Evolutionary conservation across 1,284 basidiomycete genomes (phyloP).

Genomic region (Ganoderma boninense): DNA sequence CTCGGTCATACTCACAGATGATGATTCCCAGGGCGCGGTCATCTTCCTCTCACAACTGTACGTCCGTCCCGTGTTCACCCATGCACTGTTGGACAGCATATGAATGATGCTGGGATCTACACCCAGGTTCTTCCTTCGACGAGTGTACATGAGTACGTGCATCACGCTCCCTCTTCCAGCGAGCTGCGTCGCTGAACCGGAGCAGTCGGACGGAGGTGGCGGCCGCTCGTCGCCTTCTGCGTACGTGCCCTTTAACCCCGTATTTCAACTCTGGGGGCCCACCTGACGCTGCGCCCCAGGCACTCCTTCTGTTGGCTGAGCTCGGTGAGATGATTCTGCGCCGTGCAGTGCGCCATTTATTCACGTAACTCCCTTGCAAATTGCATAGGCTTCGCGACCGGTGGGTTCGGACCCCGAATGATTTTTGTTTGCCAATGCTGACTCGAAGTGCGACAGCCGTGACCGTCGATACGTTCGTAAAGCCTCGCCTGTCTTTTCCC

Average conservation of each 20-base stretch:
- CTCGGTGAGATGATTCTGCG: constrained; percentile 11
- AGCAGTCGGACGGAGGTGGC: constrained; percentile 21
- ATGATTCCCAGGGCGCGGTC: constrained; percentile 16
- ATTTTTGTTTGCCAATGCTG: not conserved
- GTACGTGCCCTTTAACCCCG: constrained; percentile 11
- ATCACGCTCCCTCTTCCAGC: too few relatives aligned
- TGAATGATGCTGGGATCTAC: not conserved
- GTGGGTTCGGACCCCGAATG: constrained; percentile 6
- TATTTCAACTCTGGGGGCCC: not conserved
- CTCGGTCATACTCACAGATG: not conserved
- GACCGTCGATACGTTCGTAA: constrained; percentile 23
- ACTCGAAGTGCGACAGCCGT: constrained; percentile 11
- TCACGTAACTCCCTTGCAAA: not conserved
- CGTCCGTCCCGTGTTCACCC: not conserved
- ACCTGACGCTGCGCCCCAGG: constrained; percentile 9
- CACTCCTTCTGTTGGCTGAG: constrained; percentile 15
- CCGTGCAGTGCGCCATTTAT: not conserved
- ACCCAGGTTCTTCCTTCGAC: constrained; percentile 26
- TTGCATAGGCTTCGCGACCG: constrained; percentile 18
- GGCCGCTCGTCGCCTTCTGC: constrained; percentile 21
- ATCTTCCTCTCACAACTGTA: constrained; percentile 27
- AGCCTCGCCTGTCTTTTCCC: not conserved
- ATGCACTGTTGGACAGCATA: not conserved
- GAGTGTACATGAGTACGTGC: constrained; percentile 25
- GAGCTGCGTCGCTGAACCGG: not conserved